These are phyloP conservation scores for Trichomonascus vanleenenianus DNA, from an alignment of 805 yeast species.

Conservation along the genomic window DNA sequence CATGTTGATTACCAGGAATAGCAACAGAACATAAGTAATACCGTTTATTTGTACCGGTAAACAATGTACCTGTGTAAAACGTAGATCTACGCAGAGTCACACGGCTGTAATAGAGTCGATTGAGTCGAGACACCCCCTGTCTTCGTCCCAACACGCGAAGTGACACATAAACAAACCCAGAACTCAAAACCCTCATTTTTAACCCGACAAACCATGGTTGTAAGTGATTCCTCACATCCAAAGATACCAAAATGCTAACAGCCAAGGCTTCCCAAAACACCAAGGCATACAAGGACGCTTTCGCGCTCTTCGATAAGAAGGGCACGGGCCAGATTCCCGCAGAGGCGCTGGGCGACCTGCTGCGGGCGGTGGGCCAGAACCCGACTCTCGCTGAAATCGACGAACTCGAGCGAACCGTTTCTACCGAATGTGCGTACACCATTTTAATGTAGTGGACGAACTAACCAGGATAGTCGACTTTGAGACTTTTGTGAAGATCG, in stretches of 20 bases:
- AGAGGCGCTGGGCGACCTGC: conserved; percentile 81
- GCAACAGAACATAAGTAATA: too few relatives aligned
- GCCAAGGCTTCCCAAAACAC: conserved; percentile 24
- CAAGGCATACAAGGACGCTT: conserved; percentile 75
- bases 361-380: conserved; percentile 97
- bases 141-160: too few relatives aligned
- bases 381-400: conserved; percentile 88
- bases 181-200: too few relatives aligned
- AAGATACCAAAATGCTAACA: background rate
- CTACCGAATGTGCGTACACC: conserved; percentile 29
- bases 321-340: conserved; percentile 87
- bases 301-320: conserved; percentile 91
- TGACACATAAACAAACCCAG: too few relatives aligned
- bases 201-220: too few relatives aligned
- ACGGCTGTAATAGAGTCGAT: too few relatives aligned
- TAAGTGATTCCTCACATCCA: background rate
- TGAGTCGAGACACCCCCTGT: too few relatives aligned
- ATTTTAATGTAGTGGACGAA: background rate
- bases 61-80: too few relatives aligned
- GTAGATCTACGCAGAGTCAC: too few relatives aligned
- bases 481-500: conserved; percentile 66
- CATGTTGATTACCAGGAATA: too few relatives aligned
- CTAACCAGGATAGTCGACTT: conserved; percentile 48
- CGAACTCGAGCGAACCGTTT: conserved; percentile 40
- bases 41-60: too few relatives aligned